Conservation (phyloP, 768 basidiomycete genomes). For the Amyloporia xantha region DNA sequence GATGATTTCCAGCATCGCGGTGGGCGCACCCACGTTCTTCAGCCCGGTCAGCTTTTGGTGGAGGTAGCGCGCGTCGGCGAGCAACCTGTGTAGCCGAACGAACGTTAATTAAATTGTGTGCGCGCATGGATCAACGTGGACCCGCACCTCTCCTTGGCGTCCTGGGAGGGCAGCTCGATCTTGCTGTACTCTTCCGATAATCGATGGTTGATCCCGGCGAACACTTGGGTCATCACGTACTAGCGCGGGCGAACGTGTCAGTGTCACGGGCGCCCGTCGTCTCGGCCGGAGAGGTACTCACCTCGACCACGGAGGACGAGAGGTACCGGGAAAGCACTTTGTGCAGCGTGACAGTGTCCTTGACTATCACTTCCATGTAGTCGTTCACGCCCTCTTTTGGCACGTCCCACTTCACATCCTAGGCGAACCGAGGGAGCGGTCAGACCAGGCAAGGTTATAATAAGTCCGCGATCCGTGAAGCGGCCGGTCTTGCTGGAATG, state of each 20-base stretch:
- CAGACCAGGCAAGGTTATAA: neutral
- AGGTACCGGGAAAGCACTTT: conserved; percentile 94
- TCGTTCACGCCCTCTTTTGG: conserved; percentile 58
- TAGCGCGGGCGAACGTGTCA: conserved; percentile 26
- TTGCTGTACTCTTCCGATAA: conserved; percentile 80
- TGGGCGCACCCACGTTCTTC: conserved; percentile 62
- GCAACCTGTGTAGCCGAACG: conserved; percentile 43
- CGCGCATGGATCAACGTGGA: neutral
- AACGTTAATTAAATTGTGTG: neutral
- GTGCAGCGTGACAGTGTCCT: conserved; percentile 92
- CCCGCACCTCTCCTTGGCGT: conserved; percentile 81
- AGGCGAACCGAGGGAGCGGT: neutral
- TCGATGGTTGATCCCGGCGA: conserved; percentile 87
- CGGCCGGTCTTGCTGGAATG: too few relatives aligned
- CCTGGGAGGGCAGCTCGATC: conserved; percentile 76
- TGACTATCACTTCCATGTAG: conserved; percentile 92
- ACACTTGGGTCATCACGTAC: conserved; percentile 93
- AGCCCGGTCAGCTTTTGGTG: conserved; percentile 70
- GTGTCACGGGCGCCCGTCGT: neutral
- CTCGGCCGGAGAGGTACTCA: conserved; percentile 28
- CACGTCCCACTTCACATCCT: conserved; percentile 78
- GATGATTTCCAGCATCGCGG: conserved; percentile 78
- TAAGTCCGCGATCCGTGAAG: neutral
- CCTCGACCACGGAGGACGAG: conserved; percentile 73
- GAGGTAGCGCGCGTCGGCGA: conserved; percentile 73